phyloP scores from a whole-genome alignment of 352 stramenopile genomes.

The Phytophthora macrochlamydospora region DNA sequence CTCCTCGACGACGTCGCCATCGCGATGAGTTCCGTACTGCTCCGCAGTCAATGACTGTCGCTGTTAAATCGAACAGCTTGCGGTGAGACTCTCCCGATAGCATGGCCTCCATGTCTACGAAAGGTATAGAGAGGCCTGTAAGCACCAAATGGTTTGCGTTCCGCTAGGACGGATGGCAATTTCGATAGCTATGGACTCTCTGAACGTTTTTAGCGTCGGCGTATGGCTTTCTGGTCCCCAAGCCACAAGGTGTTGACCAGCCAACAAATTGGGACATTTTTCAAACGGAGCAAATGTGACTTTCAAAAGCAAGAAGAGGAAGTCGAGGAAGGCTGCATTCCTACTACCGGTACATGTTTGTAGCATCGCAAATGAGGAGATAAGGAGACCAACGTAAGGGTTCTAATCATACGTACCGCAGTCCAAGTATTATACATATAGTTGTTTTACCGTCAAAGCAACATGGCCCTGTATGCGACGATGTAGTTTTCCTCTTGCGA shows the following conservation, averaged over 20 bases:
- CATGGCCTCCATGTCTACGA: constrained; percentile 1
- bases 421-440: too few relatives aligned
- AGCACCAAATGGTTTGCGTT: constrained; percentile 27
- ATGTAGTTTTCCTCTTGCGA: too few relatives aligned
- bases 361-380: too few relatives aligned
- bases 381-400: too few relatives aligned
- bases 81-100: constrained; percentile 15
- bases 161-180: constrained; percentile 21
- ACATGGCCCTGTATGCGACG: too few relatives aligned
- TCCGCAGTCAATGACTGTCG: constrained; percentile 5
- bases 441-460: too few relatives aligned
- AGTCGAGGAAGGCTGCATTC: neutral
- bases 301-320: neutral
- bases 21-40: constrained; percentile 26
- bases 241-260: constrained; percentile 23
- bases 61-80: neutral
- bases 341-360: neutral
- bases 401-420: too few relatives aligned
- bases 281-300: neutral
- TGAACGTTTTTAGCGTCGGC: constrained; percentile 2
- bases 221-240: constrained; percentile 21
- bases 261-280: neutral
- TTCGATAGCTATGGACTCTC: neutral
- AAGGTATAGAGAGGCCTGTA: constrained; percentile 26
- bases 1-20: constrained; percentile 23